Evolutionary conservation across 805 yeast genomes (phyloP), one percentile per base, ranked within the genome.

Genomic region (Starmerella ratchasimensis): DNA sequence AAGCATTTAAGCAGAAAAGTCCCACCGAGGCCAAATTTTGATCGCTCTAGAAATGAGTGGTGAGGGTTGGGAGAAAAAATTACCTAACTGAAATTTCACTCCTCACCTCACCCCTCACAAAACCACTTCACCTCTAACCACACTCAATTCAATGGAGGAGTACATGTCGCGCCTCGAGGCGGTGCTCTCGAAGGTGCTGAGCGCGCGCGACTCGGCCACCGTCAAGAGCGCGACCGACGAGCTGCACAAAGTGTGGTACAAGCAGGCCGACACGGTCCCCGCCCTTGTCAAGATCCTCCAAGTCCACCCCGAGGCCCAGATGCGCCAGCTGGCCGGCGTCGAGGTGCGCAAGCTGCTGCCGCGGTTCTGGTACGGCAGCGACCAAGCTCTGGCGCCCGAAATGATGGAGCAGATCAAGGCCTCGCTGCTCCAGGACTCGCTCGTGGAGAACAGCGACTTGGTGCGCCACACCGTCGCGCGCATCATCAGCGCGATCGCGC

Each of bases 311-410:
- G 76, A 76, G 51, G 77, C 71, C 46, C 80, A 80, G 52, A 57
- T 86, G 50, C 79, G 81, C 53, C 94, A 84, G 60, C 68, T 90
- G 44, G 93, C 96, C n/a, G 93, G 95, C 44, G 94, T 90, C 45
- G 98, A 90, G 64, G 83, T 86, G 28, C 75, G 94, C 62, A 90
- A 90, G 60, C 71, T 80, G 54, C 73, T 86, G 28, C 55, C 67
- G 37, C 65, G 68, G 47, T 75, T 74, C 54, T 90, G 97, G 97
- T 39, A 34, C 28, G 44, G 30, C 16, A 32, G 28, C 14, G 55
- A 50, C 19, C 65, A 60, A 28, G 47, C 51, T 5, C 60, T 69
- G 29, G 70, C 68, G 48, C 72, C 58, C 17, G 44, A 64, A 6
- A 55, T 70, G 38, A 74, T 76, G 60, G 63, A 66, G 29, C 68